Conservation (phyloP, 352 stramenopile genomes). For the Phytophthora europaea region DNA sequence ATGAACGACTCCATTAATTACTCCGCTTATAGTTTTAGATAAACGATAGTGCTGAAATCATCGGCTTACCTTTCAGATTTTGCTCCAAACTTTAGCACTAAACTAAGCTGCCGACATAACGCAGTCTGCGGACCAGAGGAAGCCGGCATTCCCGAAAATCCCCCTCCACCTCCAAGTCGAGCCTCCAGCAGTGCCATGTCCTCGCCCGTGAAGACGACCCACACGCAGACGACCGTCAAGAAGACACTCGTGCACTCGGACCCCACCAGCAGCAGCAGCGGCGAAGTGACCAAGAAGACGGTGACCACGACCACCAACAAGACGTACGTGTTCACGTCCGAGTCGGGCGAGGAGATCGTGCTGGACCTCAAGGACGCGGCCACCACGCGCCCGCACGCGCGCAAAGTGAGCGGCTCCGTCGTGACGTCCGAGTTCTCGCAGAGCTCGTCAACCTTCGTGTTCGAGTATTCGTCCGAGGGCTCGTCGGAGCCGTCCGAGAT, state of each 20-base stretch:
- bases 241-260: conserved; percentile 32
- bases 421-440: conserved; percentile 63
- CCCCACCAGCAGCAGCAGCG: background rate
- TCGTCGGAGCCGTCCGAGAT: conserved; percentile 31
- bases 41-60: too few relatives aligned
- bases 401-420: conserved; percentile 69
- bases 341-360: conserved; percentile 31
- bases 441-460: conserved; percentile 57
- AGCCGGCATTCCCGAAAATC: conserved; percentile 21
- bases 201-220: conserved; percentile 31
- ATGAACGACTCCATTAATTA: too few relatives aligned
- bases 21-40: too few relatives aligned
- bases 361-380: conserved; percentile 33
- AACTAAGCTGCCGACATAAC: too few relatives aligned
- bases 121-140: background rate
- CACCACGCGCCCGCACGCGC: conserved; percentile 61
- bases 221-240: conserved; percentile 31
- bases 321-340: conserved; percentile 35
- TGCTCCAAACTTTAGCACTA: too few relatives aligned
- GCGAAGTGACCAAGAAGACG: conserved; percentile 29
- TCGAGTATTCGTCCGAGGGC: conserved; percentile 54
- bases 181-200: conserved; percentile 12
- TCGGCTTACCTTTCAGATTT: too few relatives aligned
- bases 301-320: conserved; percentile 33
- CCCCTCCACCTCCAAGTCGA: background rate